A percentile compares a stretch with the other conserved stretches of the same genome.
phyloP scores from a whole-genome alignment of 208 protist genomes.

The Herpetomonas samuelpessoai region DNA sequence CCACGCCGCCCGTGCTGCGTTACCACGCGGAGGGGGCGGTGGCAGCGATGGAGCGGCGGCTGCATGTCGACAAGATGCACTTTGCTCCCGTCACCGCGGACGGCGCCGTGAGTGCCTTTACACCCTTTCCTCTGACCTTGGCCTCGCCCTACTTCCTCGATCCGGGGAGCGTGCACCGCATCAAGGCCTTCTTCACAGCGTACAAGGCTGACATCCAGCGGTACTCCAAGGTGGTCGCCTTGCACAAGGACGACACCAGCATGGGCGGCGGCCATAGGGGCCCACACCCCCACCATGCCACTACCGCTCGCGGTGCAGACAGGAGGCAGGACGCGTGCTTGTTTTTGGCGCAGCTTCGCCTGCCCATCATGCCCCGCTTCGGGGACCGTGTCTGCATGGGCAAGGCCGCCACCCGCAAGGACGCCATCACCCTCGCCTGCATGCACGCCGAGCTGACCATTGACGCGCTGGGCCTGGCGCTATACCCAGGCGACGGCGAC shows the following conservation, averaged over 20 bases:
- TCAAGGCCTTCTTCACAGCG: conserved; percentile 52
- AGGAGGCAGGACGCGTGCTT: not conserved
- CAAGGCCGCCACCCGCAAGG: conserved; percentile 45
- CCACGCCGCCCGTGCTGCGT: conserved; percentile 40
- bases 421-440: conserved; percentile 69
- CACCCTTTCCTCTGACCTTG: conserved; percentile 52
- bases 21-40: conserved; percentile 7
- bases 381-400: conserved; percentile 72
- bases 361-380: conserved; percentile 67
- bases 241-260: conserved; percentile 27
- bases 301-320: no score
- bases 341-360: conserved; percentile 66
- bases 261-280: not conserved
- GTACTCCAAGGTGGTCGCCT: conserved; percentile 29
- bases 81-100: conserved; percentile 49
- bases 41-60: conserved; percentile 23
- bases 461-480: conserved; percentile 70
- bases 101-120: no score
- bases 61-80: conserved; percentile 42
- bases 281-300: no score
- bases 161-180: conserved; percentile 31
- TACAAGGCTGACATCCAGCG: conserved; percentile 33
- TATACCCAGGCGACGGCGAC: conserved; percentile 51
- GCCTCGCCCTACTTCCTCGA: conserved; percentile 71
- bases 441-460: conserved; percentile 92